Percentiles rank a stretch among this genome's conserved stretches.
phyloP scores from a whole-genome alignment of 1,284 basidiomycete genomes.

The Anthracocystis panici-leucophaei region DNA sequence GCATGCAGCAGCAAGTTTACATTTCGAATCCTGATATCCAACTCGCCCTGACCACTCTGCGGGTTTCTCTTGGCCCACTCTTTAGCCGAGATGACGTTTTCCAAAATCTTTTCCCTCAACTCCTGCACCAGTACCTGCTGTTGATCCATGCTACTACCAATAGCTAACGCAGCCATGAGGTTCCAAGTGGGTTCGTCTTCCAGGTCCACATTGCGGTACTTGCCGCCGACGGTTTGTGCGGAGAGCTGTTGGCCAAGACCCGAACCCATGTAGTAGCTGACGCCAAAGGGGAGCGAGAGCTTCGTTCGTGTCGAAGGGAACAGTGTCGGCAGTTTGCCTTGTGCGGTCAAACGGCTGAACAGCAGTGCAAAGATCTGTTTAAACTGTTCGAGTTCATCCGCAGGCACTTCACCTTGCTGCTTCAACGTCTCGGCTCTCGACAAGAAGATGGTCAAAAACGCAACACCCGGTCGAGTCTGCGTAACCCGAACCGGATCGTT shows the following conservation, averaged over 20 bases:
- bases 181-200: constrained; percentile 93
- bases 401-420: constrained; percentile 73
- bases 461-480: constrained; percentile 84
- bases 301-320: constrained; percentile 90
- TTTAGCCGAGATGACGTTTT: constrained; percentile 82
- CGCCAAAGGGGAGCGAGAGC: constrained; percentile 73
- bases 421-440: constrained; percentile 91
- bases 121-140: constrained; percentile 84
- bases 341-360: constrained; percentile 81
- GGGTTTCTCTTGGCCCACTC: constrained; percentile 53
- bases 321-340: constrained; percentile 75
- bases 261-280: constrained; percentile 68
- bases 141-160: constrained; percentile 87
- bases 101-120: constrained; percentile 90
- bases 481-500: constrained; percentile 81
- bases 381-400: constrained; percentile 88
- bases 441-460: constrained; percentile 89
- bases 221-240: constrained; percentile 41
- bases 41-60: constrained; percentile 25
- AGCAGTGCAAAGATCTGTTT: constrained; percentile 78
- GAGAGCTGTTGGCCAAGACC: constrained; percentile 47
- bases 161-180: constrained; percentile 87
- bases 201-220: constrained; percentile 74
- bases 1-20: constrained; percentile 68
- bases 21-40: constrained; percentile 62